These are phyloP conservation scores for Phylloboletellus chloephorus DNA, from an alignment of 1,284 basidiomycete species.

Conservation along the genomic window DNA sequence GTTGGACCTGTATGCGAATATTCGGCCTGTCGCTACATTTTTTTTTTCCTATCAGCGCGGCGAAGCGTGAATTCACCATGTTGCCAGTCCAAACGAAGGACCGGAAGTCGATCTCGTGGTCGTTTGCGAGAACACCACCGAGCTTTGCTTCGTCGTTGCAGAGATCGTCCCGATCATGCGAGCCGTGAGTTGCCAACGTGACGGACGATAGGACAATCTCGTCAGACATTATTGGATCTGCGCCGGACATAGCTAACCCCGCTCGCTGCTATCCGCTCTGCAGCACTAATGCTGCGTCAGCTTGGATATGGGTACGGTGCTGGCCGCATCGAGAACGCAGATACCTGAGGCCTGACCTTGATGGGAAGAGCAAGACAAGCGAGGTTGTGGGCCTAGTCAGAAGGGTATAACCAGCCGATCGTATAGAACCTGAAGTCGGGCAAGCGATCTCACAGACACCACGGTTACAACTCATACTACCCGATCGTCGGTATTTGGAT, in stretches of 20 bases:
- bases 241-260: conserved; percentile 90
- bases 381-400: conserved; percentile 84
- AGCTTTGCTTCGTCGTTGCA: conserved; percentile 21
- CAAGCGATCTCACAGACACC: too few relatives aligned
- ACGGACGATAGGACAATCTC: conserved; percentile 9
- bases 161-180: conserved; percentile 24
- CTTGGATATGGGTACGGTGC: conserved; percentile 83
- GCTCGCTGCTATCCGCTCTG: conserved; percentile 89
- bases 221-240: conserved; percentile 79
- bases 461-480: too few relatives aligned
- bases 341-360: conserved; percentile 86
- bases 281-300: conserved; percentile 88
- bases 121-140: conserved; percentile 97
- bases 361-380: conserved; percentile 78
- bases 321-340: conserved; percentile 80
- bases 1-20: conserved; percentile 97
- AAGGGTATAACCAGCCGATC: conserved; percentile 47
- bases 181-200: conserved; percentile 59
- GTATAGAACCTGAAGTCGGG: too few relatives aligned
- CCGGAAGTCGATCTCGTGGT: conserved; percentile 85
- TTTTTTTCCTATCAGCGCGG: conserved; percentile 1
- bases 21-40: conserved; percentile 69
- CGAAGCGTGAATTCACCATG: conserved; percentile 3
- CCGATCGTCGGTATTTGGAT: too few relatives aligned
- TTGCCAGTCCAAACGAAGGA: conserved; percentile 40